A percentile compares a stretch with the other conserved stretches of the same genome.
Evolutionary conservation across 2,329 filamentous ascomycete species (phyloP).

Genomic region (Neofusicoccum parvum): DNA sequence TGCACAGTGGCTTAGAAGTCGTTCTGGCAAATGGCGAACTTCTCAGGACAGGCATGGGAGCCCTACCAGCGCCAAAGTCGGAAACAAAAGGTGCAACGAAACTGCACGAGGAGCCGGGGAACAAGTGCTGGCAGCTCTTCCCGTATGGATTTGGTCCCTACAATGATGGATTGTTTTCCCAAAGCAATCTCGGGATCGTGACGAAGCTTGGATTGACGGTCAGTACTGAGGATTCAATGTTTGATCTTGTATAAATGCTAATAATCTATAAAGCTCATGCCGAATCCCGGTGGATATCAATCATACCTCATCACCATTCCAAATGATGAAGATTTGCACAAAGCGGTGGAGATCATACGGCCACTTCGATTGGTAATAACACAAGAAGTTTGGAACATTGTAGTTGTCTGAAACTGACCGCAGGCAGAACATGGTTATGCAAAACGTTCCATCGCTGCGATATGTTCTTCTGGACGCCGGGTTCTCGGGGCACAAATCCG

Average conservation of each 20-base stretch:
- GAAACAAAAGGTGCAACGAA: constrained; percentile 22
- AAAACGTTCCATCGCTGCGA: constrained; percentile 48
- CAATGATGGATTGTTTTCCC: constrained; percentile 41
- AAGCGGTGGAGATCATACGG: constrained; percentile 53
- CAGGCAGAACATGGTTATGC: constrained; percentile 40
- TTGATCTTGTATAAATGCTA: neutral
- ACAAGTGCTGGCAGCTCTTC: constrained; percentile 35
- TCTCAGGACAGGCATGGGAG: constrained; percentile 47
- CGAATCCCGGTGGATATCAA: constrained; percentile 54
- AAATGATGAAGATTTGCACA: constrained; percentile 52
- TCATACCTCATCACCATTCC: constrained; percentile 49
- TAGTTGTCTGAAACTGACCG: neutral
- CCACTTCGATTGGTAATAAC: constrained; percentile 36
- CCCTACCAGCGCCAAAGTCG: constrained; percentile 32
- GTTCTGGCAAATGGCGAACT: constrained; percentile 45
- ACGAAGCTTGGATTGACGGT: constrained; percentile 54
- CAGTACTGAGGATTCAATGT: neutral
- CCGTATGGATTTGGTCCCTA: constrained; percentile 41
- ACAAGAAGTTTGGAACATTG: neutral
- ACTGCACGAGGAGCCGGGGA: constrained; percentile 24
- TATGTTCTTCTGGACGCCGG: constrained; percentile 46
- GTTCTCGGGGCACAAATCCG: constrained; percentile 41
- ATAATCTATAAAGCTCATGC: constrained; percentile 47
- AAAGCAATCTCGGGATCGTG: constrained; percentile 40
- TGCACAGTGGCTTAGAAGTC: constrained; percentile 49